Evolutionary conservation across 2,329 filamentous ascomycete genomes (phyloP).

Genomic region (Pyrenophora teres): DNA sequence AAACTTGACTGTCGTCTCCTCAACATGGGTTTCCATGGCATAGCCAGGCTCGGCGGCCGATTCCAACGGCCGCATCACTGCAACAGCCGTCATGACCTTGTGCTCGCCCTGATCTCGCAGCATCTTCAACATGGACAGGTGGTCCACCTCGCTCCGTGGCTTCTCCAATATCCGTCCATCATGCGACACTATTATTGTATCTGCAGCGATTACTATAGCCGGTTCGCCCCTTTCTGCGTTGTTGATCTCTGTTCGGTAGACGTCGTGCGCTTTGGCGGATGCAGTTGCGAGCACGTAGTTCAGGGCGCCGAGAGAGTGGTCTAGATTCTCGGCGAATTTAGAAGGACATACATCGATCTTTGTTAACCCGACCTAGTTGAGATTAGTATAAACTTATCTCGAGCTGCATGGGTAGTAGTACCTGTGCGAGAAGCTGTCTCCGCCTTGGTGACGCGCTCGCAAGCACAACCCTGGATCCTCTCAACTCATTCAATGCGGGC

Average conservation of each 20-base stretch:
- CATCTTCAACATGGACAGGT: constrained; percentile 80
- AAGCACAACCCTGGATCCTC: constrained; percentile 80
- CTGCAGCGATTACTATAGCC: constrained; percentile 83
- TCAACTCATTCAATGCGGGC: constrained; percentile 76
- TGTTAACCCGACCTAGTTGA: constrained; percentile 71
- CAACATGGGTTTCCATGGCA: constrained; percentile 76
- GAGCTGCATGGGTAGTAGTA: constrained; percentile 40
- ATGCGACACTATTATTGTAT: constrained; percentile 83
- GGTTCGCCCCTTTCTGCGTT: constrained; percentile 68
- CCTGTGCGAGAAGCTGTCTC: constrained; percentile 76
- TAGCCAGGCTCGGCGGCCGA: constrained; percentile 87
- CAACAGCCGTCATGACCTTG: constrained; percentile 84
- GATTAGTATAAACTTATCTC: not conserved
- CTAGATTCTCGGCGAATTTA: constrained; percentile 80
- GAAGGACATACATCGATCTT: constrained; percentile 86
- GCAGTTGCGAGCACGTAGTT: constrained; percentile 93
- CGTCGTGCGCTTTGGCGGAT: constrained; percentile 77
- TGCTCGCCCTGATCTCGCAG: constrained; percentile 78
- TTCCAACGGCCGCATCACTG: constrained; percentile 78
- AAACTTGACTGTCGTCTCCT: constrained; percentile 92
- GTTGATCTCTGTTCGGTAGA: constrained; percentile 66
- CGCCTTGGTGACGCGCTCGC: constrained; percentile 88
- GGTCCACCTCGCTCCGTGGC: constrained; percentile 78
- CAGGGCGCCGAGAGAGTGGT: constrained; percentile 84
- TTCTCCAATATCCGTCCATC: constrained; percentile 87